Evolutionary conservation across 371 early-diverging fungal species (phyloP), one percentile per base, ranked within the genome.

Genomic region (Apophysomyces ossiformis): DNA sequence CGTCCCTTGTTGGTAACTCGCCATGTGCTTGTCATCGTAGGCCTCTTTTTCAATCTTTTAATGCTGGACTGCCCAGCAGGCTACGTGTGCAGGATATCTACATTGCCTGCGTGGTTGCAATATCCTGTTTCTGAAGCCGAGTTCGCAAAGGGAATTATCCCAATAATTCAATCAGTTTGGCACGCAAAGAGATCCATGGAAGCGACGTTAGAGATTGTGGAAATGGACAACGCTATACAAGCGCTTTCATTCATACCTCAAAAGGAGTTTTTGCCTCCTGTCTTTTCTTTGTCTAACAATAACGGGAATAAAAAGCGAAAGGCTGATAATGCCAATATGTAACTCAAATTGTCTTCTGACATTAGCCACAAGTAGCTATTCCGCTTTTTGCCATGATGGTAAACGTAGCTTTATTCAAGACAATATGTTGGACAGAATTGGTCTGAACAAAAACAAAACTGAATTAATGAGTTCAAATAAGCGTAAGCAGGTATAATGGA

Each of bases 161-260:
- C 63, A 7, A 63, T 50, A n/a, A 37, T 63, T 54, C 63, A 63
- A 12, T 36, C 35, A n/a, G 21, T 63, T 9, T 63, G 62, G 62
- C 50, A 61, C 35, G 54, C 54, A 35, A 63, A 63, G 39, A 37
- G 13, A 35, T 47, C 18, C 0, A 63, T 63, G 63, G 50, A 46
- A 8, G 13, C 35, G 36, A 18, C 44, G n/a, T 2, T 63, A 35
- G 62, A 61, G 26, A 61, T 61, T 12, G 50, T 46, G n/a, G 15
- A 12, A 12, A 61, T 47, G 62, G 62, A 61, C 18, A 37, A 46
- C n/a, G 32, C 26, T 45, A 61, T 32, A 7, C 46, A 12, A 18
- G 47, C 21, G 11, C 13, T 61, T 13, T 46, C 47, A 5, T 45
- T 47, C 18, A 61, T 2, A 15, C 43, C 43, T 12, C 4, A 43